phyloP scores from a whole-genome alignment of 805 yeast genomes.

The Metschnikowia picachoensis region DNA sequence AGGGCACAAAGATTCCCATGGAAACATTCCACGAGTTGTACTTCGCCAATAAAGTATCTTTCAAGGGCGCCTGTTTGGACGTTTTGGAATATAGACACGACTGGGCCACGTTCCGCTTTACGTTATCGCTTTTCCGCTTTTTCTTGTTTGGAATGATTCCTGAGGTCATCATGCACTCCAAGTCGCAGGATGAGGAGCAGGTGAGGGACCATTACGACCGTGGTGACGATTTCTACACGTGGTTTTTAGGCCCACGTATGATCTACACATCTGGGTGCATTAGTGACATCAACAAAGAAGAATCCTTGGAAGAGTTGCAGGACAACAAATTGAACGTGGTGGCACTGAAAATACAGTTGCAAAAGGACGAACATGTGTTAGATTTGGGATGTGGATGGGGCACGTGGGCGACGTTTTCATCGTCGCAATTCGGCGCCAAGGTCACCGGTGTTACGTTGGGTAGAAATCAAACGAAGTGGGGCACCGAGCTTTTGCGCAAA shows the following conservation, averaged over 20 bases:
- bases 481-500: conserved; percentile 62
- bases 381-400: conserved; percentile 98
- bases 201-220: conserved; percentile 95
- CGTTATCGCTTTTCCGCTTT: conserved; percentile 69
- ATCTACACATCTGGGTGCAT: conserved; percentile 86
- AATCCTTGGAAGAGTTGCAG: conserved; percentile 75
- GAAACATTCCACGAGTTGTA: conserved; percentile 88
- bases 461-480: conserved; percentile 87
- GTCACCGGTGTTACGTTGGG: conserved; percentile 91
- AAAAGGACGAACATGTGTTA: conserved; percentile 68
- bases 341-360: conserved; percentile 77
- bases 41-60: conserved; percentile 77
- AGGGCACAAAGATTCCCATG: conserved; percentile 75
- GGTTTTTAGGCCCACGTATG: conserved; percentile 95
- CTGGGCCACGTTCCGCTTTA: conserved; percentile 82
- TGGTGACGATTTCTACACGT: conserved; percentile 91
- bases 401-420: conserved; percentile 80
- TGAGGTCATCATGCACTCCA: conserved; percentile 86
- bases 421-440: conserved; percentile 75
- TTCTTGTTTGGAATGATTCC: conserved; percentile 88
- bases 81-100: conserved; percentile 84
- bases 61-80: conserved; percentile 85
- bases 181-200: conserved; percentile 94
- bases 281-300: conserved; percentile 64
- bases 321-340: conserved; percentile 86